Percentiles rank a stretch among this genome's conserved stretches.
Evolutionary conservation across 805 yeast genomes (phyloP).

Genomic region (Monosporozyma servazzii): DNA sequence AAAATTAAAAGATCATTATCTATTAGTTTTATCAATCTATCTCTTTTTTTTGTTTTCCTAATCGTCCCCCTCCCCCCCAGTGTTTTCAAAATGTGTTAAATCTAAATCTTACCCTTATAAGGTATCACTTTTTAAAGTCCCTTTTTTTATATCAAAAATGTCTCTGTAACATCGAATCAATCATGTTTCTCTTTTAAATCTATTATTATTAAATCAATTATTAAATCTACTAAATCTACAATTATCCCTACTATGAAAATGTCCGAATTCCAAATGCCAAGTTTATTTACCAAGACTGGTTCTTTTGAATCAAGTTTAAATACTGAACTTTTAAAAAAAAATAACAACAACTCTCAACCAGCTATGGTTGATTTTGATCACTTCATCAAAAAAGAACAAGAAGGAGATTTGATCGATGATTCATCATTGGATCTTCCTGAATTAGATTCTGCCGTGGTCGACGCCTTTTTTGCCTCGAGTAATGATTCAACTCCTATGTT

Average conservation of each 20-base stretch:
- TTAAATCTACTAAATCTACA: neutral
- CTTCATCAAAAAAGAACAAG: slow-evolving; percentile 12
- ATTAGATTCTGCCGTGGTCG: slow-evolving; percentile 56
- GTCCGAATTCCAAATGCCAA: slow-evolving; percentile 11
- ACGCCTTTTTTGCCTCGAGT: slow-evolving; percentile 36
- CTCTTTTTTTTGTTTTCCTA: neutral
- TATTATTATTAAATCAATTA: neutral
- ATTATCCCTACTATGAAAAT: slow-evolving; percentile 3
- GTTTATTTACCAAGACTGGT: slow-evolving; percentile 9
- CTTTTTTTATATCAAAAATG: slow-evolving; percentile 1
- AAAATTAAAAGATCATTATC: neutral
- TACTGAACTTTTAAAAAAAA: slow-evolving; percentile 1
- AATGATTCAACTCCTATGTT: slow-evolving; percentile 56
- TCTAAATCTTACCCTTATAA: neutral
- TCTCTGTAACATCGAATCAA: neutral
- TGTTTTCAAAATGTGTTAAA: neutral
- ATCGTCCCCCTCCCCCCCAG: neutral
- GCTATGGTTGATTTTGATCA: slow-evolving; percentile 23
- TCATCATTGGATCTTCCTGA: slow-evolving; percentile 11
- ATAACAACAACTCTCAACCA: slow-evolving; percentile 5
- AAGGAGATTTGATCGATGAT: neutral
- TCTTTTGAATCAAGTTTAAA: slow-evolving; percentile 3
- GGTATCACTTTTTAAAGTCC: neutral
- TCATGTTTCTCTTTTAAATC: neutral
- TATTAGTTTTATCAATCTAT: neutral